phyloP scores from a whole-genome alignment of 202 grass and related monocot species.

The Bolboschoenoplectus hybrid region DNA sequence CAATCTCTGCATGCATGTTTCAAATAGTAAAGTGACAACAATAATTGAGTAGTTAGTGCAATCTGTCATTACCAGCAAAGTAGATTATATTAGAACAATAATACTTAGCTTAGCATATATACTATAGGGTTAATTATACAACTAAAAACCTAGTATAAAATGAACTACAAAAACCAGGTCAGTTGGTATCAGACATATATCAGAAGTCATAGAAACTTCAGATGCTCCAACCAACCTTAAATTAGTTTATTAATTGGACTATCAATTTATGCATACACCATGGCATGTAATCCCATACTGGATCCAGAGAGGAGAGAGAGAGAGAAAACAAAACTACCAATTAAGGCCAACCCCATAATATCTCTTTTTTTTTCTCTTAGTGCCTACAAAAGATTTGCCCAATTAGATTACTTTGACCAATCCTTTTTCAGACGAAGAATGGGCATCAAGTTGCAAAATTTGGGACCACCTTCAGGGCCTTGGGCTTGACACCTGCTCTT shows the following conservation, averaged over 20 bases:
- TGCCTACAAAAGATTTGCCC: conserved; percentile 3
- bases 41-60: neutral
- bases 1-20: neutral
- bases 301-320: neutral
- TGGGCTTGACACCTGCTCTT: conserved; percentile 31
- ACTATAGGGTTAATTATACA: neutral
- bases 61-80: neutral
- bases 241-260: neutral
- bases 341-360: neutral
- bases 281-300: neutral
- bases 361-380: conserved; percentile 12
- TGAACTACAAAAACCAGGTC: neutral
- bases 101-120: neutral
- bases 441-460: conserved; percentile 13
- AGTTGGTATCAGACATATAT: neutral
- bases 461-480: conserved; percentile 38
- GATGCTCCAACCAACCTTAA: conserved; percentile 8
- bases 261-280: neutral
- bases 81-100: neutral
- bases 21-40: neutral
- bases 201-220: neutral
- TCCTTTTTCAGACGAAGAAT: conserved; percentile 33
- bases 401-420: conserved; percentile 35
- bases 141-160: neutral
- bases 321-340: neutral